Evolutionary conservation across 331 rosid species (phyloP).

Genomic region (Malus hybrid): DNA sequence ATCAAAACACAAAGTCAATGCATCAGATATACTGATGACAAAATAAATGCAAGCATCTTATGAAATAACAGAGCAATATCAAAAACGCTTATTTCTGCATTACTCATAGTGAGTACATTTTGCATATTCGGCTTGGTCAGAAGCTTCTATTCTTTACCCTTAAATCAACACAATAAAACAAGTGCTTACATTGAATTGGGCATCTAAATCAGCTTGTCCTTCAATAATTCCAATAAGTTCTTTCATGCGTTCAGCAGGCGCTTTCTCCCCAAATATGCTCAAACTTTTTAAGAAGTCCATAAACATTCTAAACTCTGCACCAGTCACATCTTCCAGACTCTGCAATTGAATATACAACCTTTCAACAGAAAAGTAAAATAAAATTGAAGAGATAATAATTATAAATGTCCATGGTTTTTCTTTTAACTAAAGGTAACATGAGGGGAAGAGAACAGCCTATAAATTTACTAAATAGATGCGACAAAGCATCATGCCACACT

Average conservation of each 20-base stretch:
- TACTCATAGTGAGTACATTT: neutral
- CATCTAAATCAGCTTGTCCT: constrained; percentile 89
- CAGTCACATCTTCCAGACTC: constrained; percentile 87
- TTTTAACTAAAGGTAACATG: neutral
- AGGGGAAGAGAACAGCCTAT: neutral
- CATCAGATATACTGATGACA: neutral
- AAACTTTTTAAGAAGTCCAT: constrained; percentile 82
- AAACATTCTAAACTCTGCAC: constrained; percentile 77
- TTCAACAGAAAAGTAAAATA: neutral
- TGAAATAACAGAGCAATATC: neutral
- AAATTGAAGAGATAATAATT: neutral
- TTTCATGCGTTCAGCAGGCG: constrained; percentile 70
- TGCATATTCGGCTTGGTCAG: neutral
- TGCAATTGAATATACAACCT: constrained; percentile 25
- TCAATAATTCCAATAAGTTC: constrained; percentile 87
- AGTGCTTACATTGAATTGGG: constrained; percentile 67
- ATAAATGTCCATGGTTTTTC: neutral
- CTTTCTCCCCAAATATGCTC: constrained; percentile 82
- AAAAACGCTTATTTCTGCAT: neutral
- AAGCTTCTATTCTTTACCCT: neutral
- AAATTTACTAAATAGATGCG: neutral
- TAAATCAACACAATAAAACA: neutral
- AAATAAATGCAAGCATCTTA: neutral
- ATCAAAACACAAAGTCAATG: neutral
- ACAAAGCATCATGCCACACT: neutral